Percentiles rank a stretch among this genome's conserved stretches.
These are phyloP conservation scores for Euphrasia arctica DNA, from an alignment of 305 asterid genomes.

Conservation along the genomic window DNA sequence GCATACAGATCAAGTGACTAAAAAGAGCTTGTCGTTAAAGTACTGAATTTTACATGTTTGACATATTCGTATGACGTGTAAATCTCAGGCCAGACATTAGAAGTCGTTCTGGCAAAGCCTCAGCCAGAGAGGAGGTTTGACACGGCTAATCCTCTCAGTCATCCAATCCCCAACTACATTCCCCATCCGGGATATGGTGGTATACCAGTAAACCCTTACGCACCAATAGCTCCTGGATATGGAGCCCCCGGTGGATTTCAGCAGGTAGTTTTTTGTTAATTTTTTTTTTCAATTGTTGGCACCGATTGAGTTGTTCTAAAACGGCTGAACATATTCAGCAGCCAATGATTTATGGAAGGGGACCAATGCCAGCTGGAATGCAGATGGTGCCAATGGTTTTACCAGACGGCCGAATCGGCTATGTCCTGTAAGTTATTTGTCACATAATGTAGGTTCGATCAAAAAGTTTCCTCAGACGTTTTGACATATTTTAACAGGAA, in stretches of 20 bases:
- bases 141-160: constrained; percentile 49
- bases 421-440: constrained; percentile 89
- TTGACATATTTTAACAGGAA: constrained; percentile 1
- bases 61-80: constrained; percentile 5
- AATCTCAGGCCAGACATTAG: constrained; percentile 70
- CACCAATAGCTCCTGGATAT: constrained; percentile 64
- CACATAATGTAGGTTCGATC: neutral
- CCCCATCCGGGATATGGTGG: constrained; percentile 82
- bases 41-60: too few relatives aligned
- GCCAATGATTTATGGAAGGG: constrained; percentile 96
- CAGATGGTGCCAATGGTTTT: constrained; percentile 99
- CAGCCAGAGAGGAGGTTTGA: constrained; percentile 85
- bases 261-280: constrained; percentile 45
- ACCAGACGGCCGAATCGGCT: constrained; percentile 98
- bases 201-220: constrained; percentile 72
- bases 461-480: neutral
- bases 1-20: neutral
- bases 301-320: constrained; percentile 19
- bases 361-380: constrained; percentile 97
- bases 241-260: constrained; percentile 76
- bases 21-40: neutral
- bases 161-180: constrained; percentile 63
- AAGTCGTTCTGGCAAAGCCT: constrained; percentile 96
- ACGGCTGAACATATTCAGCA: constrained; percentile 32
- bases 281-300: constrained; percentile 9